Evolutionary conservation across 768 basidiomycete species (phyloP).

Genomic region (Hortiboletus campestris): DNA sequence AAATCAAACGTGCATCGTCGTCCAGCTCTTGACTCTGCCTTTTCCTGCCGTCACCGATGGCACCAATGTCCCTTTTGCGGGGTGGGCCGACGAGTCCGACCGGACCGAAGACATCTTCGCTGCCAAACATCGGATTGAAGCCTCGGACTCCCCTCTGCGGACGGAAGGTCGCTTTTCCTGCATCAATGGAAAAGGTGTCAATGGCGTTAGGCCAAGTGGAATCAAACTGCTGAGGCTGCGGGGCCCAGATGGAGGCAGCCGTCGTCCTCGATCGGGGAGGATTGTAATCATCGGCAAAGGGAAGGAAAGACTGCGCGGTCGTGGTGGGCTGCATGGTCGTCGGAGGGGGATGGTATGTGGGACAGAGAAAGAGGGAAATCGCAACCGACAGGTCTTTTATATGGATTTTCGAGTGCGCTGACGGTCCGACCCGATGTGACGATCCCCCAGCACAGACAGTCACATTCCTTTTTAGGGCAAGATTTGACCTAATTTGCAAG

Average conservation of each 20-base stretch:
- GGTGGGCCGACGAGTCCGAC: slow-evolving; percentile 35
- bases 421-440: slow-evolving; percentile 29
- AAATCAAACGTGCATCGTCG: slow-evolving; percentile 38
- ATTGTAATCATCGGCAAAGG: slow-evolving; percentile 39
- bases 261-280: slow-evolving; percentile 42
- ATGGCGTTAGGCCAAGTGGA: slow-evolving; percentile 66
- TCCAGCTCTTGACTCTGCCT: slow-evolving; percentile 56
- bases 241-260: slow-evolving; percentile 76
- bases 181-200: slow-evolving; percentile 56
- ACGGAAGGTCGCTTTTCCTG: slow-evolving; percentile 40
- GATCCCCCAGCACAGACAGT: slow-evolving; percentile 27
- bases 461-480: slow-evolving; percentile 33
- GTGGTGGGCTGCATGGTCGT: slow-evolving; percentile 28
- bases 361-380: slow-evolving; percentile 38
- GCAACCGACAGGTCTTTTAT: slow-evolving; percentile 31
- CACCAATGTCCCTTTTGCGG: slow-evolving; percentile 57
- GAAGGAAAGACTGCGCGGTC: slow-evolving; percentile 27
- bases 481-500: slow-evolving; percentile 30
- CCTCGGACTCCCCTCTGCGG: slow-evolving; percentile 26
- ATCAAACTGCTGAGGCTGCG: slow-evolving; percentile 69
- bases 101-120: slow-evolving; percentile 69
- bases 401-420: slow-evolving; percentile 27
- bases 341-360: slow-evolving; percentile 41
- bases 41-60: slow-evolving; percentile 79
- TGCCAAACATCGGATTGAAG: slow-evolving; percentile 27